Conservation (phyloP, 306 rosid species). For the Delonix regia region DNA sequence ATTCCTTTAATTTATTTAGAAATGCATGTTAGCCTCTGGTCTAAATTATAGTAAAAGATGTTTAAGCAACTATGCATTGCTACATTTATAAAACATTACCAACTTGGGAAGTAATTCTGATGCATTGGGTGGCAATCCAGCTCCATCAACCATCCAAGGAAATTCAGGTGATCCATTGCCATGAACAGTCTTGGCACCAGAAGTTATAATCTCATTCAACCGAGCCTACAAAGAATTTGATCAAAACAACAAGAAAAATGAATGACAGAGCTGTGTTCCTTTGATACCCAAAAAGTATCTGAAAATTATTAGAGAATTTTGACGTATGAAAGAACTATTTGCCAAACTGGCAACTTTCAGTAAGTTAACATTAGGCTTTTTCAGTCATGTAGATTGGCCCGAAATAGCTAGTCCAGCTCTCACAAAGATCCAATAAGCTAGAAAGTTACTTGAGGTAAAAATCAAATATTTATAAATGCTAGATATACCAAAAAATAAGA, state of each 20-base stretch:
- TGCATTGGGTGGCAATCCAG: slow-evolving; percentile 83
- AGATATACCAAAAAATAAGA: neutral
- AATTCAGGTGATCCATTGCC: slow-evolving; percentile 52
- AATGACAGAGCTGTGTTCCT: neutral
- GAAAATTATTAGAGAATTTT: neutral
- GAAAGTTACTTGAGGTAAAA: neutral
- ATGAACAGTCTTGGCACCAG: slow-evolving; percentile 49
- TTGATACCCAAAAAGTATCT: slow-evolving; percentile 9
- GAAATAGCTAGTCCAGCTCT: neutral
- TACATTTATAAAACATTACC: slow-evolving; percentile 53
- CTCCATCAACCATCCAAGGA: slow-evolving; percentile 96
- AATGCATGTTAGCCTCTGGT: neutral
- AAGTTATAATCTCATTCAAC: slow-evolving; percentile 82
- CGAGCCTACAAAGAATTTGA: slow-evolving; percentile 64
- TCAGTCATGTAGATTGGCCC: neutral
- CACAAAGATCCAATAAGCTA: slow-evolving; percentile 5
- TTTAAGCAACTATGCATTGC: slow-evolving; percentile 14
- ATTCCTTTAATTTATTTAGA: neutral
- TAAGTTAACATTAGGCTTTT: neutral
- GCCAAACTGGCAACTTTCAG: neutral
- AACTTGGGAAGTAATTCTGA: slow-evolving; percentile 77
- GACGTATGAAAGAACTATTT: neutral
- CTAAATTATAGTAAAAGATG: neutral
- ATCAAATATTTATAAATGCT: neutral
- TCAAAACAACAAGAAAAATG: slow-evolving; percentile 8